Evolutionary conservation across 1,284 basidiomycete species (phyloP), one percentile per base, ranked within the genome.

Genomic region (Rhizoctonia solani): DNA sequence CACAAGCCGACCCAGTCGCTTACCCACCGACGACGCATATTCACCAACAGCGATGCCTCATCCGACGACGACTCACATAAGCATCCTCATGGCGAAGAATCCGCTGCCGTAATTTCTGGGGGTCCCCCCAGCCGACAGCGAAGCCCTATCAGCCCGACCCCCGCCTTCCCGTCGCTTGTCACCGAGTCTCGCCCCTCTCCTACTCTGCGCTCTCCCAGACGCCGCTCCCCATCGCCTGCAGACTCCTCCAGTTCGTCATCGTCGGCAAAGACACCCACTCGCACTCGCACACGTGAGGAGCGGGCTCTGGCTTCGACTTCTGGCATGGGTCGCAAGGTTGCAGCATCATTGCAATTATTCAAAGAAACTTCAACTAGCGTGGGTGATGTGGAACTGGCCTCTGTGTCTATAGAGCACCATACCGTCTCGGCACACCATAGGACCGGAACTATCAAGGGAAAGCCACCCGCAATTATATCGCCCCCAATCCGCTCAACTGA

Each of bases 261-360:
- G 27, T 67, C 70, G 6, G 59, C 42, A 25, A 68, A 61, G 32
- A 71, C 72, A n/a, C 67, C 70, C 58, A 56, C 54, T 63, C 67
- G 44, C 39, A 34, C 30, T 41, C n/a, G n/a, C n/a, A n/a, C n/a
- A n/a, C 67, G 44, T n/a, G 61, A 37, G 29, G 69, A 42, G 47
- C 66, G 34, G 46, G 67, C 29, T 25, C 58, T 65, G 14, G 46
- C 67, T 11, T 46, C 47, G 50, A 74, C 73, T n/a, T 71, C 76
- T 21, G 85, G 85, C 16, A 88, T 87, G 52, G 87, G 88, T 34
- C 84, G 89, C 71, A 92, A 92, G 75, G 89, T 92, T 46, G 90
- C 90, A 0, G 89, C 87, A 3, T 86, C 87, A 8, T 80, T 92
- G 9, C 86, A 90, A 72, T 80, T 92, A 4, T 92, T 92, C 80